Conservation (phyloP, 305 asterid genomes). For the Fraxinus velutina region DNA sequence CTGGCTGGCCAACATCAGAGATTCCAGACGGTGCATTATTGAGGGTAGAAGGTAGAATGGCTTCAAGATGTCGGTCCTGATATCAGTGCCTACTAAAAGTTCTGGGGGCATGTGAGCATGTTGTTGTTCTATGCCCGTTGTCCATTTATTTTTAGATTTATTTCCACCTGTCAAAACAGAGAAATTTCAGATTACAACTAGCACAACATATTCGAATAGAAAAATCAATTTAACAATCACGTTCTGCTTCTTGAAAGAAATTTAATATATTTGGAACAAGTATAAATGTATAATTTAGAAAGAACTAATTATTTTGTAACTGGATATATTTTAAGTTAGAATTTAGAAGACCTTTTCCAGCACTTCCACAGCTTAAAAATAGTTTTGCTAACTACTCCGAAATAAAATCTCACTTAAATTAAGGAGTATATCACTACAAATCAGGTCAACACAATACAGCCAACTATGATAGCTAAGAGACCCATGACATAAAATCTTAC, state of each 20-base stretch:
- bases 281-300: not conserved
- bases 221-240: not conserved
- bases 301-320: not conserved
- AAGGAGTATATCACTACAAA: not conserved
- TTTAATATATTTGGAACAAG: not conserved
- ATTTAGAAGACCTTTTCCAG: not conserved
- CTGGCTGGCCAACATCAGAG: constrained; percentile 91
- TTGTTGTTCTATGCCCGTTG: constrained; percentile 29
- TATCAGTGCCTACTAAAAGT: constrained; percentile 65
- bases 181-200: constrained; percentile 12
- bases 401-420: not conserved
- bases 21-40: constrained; percentile 80
- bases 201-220: constrained; percentile 10
- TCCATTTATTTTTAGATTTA: constrained; percentile 30
- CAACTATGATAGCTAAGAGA: not conserved
- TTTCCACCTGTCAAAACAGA: constrained; percentile 35
- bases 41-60: constrained; percentile 91
- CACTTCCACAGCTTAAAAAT: not conserved
- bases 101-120: constrained; percentile 85
- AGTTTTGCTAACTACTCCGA: not conserved
- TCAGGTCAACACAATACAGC: not conserved
- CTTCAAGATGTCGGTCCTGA: constrained; percentile 55
- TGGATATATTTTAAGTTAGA: not conserved
- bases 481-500: not conserved
- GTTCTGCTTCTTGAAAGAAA: not conserved